These are phyloP conservation scores for Pyricularia grisea DNA, from an alignment of 2,329 filamentous ascomycete genomes.

Conservation along the genomic window DNA sequence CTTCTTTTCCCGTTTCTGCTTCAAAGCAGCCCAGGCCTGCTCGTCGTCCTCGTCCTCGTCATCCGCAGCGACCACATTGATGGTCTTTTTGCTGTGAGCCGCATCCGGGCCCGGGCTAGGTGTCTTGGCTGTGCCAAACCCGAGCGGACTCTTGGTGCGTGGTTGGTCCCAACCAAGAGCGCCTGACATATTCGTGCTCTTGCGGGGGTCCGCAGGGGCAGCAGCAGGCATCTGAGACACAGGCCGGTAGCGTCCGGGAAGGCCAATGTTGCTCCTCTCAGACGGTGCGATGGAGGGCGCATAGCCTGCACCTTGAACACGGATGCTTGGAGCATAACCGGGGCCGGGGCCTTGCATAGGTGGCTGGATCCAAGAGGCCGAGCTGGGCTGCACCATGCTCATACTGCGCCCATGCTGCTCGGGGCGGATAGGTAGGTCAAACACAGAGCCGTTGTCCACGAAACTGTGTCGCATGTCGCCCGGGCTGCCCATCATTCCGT, in stretches of 20 bases:
- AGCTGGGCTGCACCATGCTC: slow-evolving; percentile 72
- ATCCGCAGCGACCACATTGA: slow-evolving; percentile 28
- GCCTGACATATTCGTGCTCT: slow-evolving; percentile 33
- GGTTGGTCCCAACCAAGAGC: slow-evolving; percentile 16
- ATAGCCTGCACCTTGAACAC: slow-evolving; percentile 51
- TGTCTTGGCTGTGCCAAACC: slow-evolving; percentile 14
- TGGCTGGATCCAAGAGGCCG: slow-evolving; percentile 46
- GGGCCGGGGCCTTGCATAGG: slow-evolving; percentile 24
- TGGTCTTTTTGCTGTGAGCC: slow-evolving; percentile 19
- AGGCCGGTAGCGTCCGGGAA: slow-evolving; percentile 83
- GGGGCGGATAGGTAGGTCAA: slow-evolving; percentile 31
- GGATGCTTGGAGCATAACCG: slow-evolving; percentile 43
- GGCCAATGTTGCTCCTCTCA: slow-evolving; percentile 86
- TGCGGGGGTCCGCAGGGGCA: slow-evolving; percentile 17
- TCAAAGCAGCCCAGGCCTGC: slow-evolving; percentile 62
- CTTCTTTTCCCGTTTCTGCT: slow-evolving; percentile 59
- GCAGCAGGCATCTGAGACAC: slow-evolving; percentile 56
- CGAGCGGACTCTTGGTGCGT: slow-evolving; percentile 7
- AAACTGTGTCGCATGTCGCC: slow-evolving; percentile 32
- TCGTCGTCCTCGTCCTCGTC: slow-evolving; percentile 57
- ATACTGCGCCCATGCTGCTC: slow-evolving; percentile 56
- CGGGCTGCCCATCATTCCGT: slow-evolving; percentile 14
- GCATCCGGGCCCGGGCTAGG: slow-evolving; percentile 18
- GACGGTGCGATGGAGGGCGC: slow-evolving; percentile 89
- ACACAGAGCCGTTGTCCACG: slow-evolving; percentile 32